Percentiles rank a stretch among this genome's conserved stretches.
Conservation (phyloP, 768 basidiomycete species). For the Mycena metata region DNA sequence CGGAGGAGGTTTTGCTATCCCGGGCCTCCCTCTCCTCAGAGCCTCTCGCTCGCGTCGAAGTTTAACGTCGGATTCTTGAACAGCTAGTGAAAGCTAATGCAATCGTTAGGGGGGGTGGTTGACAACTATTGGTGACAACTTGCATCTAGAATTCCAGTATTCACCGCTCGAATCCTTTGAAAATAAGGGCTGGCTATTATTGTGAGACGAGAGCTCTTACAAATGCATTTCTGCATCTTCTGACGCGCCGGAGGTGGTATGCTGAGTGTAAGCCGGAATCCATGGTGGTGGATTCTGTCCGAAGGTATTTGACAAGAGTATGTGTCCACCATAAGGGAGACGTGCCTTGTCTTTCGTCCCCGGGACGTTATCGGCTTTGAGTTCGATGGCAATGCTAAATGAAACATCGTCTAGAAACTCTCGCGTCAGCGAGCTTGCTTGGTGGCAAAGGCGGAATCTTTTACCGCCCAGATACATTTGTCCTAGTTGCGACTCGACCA, state of each 20-base stretch:
- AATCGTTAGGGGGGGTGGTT: background rate
- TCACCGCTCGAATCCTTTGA: slow-evolving; percentile 73
- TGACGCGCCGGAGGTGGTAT: slow-evolving; percentile 77
- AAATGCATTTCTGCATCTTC: slow-evolving; percentile 80
- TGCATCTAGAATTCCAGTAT: slow-evolving; percentile 87
- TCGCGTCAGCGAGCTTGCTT: background rate
- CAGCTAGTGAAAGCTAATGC: slow-evolving; percentile 75
- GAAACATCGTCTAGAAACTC: slow-evolving; percentile 70
- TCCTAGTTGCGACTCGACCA: slow-evolving; percentile 81
- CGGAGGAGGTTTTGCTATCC: slow-evolving; percentile 4
- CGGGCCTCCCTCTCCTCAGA: slow-evolving; percentile 6
- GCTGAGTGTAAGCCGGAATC: slow-evolving; percentile 79
- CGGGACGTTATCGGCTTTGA: slow-evolving; percentile 75
- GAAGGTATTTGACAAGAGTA: slow-evolving; percentile 1
- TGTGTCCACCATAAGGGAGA: background rate
- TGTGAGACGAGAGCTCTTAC: slow-evolving; percentile 2
- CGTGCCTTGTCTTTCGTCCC: slow-evolving; percentile 62
- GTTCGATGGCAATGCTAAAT: slow-evolving; percentile 87
- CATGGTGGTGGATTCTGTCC: slow-evolving; percentile 78
- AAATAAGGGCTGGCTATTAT: background rate
- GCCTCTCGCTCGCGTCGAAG: slow-evolving; percentile 52
- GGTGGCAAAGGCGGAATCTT: background rate
- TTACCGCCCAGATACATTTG: slow-evolving; percentile 68
- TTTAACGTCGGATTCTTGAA: slow-evolving; percentile 86
- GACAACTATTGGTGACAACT: slow-evolving; percentile 38